These are phyloP conservation scores for Lactarius indigo DNA, from an alignment of 768 basidiomycete genomes.

Conservation along the genomic window DNA sequence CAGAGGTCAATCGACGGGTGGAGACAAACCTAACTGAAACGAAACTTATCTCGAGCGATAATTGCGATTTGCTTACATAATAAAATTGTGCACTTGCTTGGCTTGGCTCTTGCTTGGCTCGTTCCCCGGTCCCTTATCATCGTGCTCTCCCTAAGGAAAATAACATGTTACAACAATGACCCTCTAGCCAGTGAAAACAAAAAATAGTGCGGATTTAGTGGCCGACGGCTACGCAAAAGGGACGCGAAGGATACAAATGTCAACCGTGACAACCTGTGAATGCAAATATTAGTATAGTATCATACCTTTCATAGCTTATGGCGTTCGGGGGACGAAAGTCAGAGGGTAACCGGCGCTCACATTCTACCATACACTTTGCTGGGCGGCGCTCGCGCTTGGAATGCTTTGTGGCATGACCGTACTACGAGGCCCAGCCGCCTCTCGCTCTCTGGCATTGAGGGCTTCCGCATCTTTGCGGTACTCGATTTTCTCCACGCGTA, in stretches of 20 bases:
- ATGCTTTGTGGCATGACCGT: conserved; percentile 51
- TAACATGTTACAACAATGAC: neutral
- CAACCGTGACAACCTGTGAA: neutral
- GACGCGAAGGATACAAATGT: neutral
- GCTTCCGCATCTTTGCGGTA: conserved; percentile 62
- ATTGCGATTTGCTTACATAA: neutral
- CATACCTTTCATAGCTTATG: neutral
- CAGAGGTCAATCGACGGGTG: neutral
- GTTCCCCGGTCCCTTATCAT: neutral
- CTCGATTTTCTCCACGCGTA: conserved; percentile 89
- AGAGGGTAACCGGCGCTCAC: neutral
- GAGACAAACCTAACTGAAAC: neutral
- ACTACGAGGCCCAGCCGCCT: conserved; percentile 37
- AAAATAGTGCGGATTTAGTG: neutral
- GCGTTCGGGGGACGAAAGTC: neutral
- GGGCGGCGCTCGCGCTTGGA: conserved; percentile 38
- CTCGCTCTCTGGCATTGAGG: conserved; percentile 34
- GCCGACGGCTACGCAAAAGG: neutral
- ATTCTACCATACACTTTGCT: conserved; percentile 35
- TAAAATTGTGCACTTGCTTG: neutral
- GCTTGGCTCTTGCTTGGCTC: no score
- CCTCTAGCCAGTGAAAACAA: neutral
- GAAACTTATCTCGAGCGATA: neutral
- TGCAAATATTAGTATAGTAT: neutral
- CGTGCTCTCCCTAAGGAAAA: neutral